Conservation (phyloP, 352 stramenopile species). For the Globisporangium okanoganense region DNA sequence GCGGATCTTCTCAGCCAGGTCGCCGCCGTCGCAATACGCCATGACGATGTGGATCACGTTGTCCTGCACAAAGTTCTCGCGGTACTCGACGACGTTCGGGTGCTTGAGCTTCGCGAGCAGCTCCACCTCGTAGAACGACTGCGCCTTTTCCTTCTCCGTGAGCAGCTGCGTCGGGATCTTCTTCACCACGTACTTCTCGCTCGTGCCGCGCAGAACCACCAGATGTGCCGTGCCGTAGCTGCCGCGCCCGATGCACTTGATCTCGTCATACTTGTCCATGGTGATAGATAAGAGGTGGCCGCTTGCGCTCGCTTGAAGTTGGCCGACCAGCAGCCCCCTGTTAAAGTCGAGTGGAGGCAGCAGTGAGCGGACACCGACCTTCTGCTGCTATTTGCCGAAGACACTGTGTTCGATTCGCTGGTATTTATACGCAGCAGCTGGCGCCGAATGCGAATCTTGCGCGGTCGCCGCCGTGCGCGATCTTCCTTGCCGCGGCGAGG, state of each 20-base stretch:
- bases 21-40: conserved; percentile 93
- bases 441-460: not conserved
- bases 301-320: not conserved
- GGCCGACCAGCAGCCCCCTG: not conserved
- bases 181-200: conserved; percentile 69
- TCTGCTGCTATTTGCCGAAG: not conserved
- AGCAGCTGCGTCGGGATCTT: conserved; percentile 87
- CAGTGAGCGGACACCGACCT: not conserved
- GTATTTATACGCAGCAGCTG: conserved; percentile 2
- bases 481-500: not conserved
- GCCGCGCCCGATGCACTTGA: conserved; percentile 69
- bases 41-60: conserved; percentile 93
- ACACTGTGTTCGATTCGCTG: not conserved
- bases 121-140: conserved; percentile 84
- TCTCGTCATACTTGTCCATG: conserved; percentile 79
- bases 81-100: conserved; percentile 95
- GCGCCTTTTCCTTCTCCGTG: conserved; percentile 68
- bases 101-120: conserved; percentile 89
- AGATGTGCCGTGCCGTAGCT: conserved; percentile 77
- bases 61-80: conserved; percentile 82
- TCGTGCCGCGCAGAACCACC: conserved; percentile 37
- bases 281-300: not conserved
- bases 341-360: not conserved
- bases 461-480: not conserved
- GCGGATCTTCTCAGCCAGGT: conserved; percentile 67